Conservation (phyloP, 2,329 filamentous ascomycete genomes). For the Phialophora macrospora region DNA sequence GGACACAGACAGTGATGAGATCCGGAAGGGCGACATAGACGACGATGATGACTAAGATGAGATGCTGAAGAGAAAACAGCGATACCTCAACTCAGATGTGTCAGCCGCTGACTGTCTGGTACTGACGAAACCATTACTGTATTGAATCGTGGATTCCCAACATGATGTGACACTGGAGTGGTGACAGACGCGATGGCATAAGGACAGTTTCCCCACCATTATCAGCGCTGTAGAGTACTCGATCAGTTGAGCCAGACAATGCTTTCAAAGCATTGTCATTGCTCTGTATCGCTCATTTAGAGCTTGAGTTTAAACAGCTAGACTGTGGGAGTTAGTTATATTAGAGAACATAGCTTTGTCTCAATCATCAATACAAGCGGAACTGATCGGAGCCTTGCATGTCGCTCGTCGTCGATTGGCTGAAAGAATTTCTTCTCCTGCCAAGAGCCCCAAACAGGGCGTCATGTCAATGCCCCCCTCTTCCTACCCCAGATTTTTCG, state of each 20-base stretch:
- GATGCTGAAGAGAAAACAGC: neutral
- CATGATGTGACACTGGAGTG: neutral
- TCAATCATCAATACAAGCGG: neutral
- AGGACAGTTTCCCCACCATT: neutral
- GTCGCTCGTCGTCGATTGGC: constrained; percentile 9
- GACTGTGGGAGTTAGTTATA: neutral
- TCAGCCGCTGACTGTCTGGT: neutral
- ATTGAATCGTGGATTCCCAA: neutral
- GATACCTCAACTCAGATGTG: neutral
- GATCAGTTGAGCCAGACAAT: neutral
- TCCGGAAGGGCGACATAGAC: neutral
- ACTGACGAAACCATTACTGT: neutral
- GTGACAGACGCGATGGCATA: neutral
- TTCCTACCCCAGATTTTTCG: neutral
- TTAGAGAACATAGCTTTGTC: neutral
- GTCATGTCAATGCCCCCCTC: neutral
- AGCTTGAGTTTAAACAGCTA: neutral
- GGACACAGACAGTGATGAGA: neutral
- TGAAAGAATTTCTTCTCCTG: constrained; percentile 16
- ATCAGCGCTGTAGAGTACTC: neutral
- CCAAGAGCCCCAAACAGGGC: constrained; percentile 7
- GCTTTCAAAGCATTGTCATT: neutral
- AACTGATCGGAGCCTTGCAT: constrained; percentile 6
- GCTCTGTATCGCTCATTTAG: neutral
- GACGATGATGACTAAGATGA: neutral